phyloP scores from a whole-genome alignment of 371 early-diverging fungal genomes.

The Syncephalis fuscata region DNA sequence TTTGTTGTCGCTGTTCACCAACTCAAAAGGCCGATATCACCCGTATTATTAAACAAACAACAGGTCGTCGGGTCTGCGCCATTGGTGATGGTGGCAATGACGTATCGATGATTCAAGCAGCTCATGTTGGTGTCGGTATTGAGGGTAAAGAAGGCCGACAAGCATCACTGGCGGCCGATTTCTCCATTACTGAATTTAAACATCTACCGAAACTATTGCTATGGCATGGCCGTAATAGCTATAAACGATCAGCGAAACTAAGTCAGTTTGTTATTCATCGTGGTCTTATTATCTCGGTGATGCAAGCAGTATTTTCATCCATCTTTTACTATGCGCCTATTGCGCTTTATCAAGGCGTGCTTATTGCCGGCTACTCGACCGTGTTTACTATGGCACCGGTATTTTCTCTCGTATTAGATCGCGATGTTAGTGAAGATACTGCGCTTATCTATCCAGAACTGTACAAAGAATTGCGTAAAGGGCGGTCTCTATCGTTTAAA shows the following conservation, averaged over 20 bases:
- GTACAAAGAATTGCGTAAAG: constrained; percentile 81
- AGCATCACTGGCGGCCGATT: constrained; percentile 96
- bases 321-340: constrained; percentile 97
- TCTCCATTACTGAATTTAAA: constrained; percentile 86
- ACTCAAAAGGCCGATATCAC: constrained; percentile 99
- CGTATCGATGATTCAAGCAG: constrained; percentile 98
- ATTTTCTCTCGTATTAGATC: constrained; percentile 86
- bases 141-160: constrained; percentile 98
- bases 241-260: constrained; percentile 82
- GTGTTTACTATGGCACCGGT: constrained; percentile 97
- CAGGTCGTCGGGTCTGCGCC: constrained; percentile 66
- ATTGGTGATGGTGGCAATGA: constrained; percentile 99
- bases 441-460: constrained; percentile 94
- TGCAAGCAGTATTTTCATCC: constrained; percentile 98
- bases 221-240: constrained; percentile 98
- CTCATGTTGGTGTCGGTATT: constrained; percentile 96
- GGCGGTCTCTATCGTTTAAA: constrained; percentile 73
- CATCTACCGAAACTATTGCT: constrained; percentile 74
- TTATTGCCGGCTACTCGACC: constrained; percentile 64
- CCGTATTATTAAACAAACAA: constrained; percentile 58
- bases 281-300: constrained; percentile 92
- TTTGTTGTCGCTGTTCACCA: constrained; percentile 97
- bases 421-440: constrained; percentile 82
- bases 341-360: constrained; percentile 72
- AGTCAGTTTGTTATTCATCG: constrained; percentile 99